Percentiles rank a stretch among this genome's conserved stretches.
These are phyloP conservation scores for Arthrobotrys megalospora DNA, from an alignment of 2,329 filamentous ascomycete genomes.

Conservation along the genomic window DNA sequence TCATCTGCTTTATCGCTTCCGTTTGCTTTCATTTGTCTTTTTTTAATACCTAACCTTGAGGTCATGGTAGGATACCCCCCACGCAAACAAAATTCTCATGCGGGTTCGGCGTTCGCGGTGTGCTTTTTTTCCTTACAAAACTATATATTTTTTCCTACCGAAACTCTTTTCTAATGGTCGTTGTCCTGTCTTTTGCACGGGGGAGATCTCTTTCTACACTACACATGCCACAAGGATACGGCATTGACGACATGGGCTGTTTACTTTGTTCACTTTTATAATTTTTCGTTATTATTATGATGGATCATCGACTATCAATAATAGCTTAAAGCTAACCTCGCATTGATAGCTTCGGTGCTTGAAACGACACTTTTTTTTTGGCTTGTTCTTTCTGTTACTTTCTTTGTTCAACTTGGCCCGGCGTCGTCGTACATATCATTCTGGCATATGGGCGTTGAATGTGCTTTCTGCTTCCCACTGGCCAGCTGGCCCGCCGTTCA, in stretches of 20 bases:
- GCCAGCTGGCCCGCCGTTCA: background rate
- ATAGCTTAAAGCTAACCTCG: background rate
- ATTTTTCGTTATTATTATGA: conserved; percentile 15
- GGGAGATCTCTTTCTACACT: conserved; percentile 23
- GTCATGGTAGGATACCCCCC: conserved; percentile 57
- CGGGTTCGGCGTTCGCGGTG: conserved; percentile 50
- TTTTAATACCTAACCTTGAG: conserved; percentile 30
- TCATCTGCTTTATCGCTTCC: conserved; percentile 14
- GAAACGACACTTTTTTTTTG: conserved; percentile 11
- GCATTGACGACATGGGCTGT: conserved; percentile 19
- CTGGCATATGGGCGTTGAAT: conserved; percentile 33
- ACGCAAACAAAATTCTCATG: conserved; percentile 41
- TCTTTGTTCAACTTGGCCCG: conserved; percentile 8
- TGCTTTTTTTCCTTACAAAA: conserved; percentile 5
- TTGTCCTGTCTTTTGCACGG: conserved; percentile 16
- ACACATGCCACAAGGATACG: conserved; percentile 4
- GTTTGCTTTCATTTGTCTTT: conserved; percentile 16
- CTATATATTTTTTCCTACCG: conserved; percentile 14
- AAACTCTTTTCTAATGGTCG: conserved; percentile 29
- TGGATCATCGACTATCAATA: conserved; percentile 3
- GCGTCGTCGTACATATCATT: conserved; percentile 44
- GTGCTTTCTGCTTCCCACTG: background rate
- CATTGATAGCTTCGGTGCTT: conserved; percentile 19
- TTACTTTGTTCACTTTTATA: conserved; percentile 4
- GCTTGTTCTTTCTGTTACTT: conserved; percentile 8